Evolutionary conservation across 305 asterid species (phyloP).

Genomic region (Fraxinus paxiana): DNA sequence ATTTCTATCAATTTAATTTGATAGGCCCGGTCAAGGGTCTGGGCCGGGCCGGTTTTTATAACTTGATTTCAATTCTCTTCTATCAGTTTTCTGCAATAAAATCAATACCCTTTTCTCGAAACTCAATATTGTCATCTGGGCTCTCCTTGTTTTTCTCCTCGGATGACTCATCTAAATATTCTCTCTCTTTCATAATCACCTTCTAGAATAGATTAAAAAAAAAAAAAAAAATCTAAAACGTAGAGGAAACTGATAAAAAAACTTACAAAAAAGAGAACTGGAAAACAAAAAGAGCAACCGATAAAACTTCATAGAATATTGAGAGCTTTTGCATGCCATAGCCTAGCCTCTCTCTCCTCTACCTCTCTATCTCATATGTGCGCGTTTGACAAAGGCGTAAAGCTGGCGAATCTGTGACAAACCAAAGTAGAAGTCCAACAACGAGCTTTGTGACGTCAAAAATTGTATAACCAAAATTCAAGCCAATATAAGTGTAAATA

Average conservation of each 20-base stretch:
- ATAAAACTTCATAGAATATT: slow-evolving; percentile 31
- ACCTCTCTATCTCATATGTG: not conserved
- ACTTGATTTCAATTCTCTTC: slow-evolving; percentile 21
- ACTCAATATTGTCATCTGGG: slow-evolving; percentile 47
- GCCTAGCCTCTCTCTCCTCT: slow-evolving; percentile 21
- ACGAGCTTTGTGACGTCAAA: slow-evolving; percentile 29
- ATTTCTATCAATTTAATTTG: too few species aligned
- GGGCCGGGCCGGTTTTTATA: too few species aligned
- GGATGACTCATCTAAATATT: slow-evolving; percentile 37
- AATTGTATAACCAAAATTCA: too few species aligned
- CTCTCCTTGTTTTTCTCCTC: slow-evolving; percentile 38
- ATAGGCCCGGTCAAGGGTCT: too few species aligned
- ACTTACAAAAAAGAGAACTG: slow-evolving; percentile 25
- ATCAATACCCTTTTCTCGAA: slow-evolving; percentile 48
- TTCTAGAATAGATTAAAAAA: slow-evolving; percentile 1
- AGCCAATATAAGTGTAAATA: too few species aligned
- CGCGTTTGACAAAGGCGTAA: slow-evolving; percentile 40
- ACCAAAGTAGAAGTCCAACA: slow-evolving; percentile 30
- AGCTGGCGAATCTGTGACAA: slow-evolving; percentile 31
- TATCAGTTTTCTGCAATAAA: slow-evolving; percentile 46
- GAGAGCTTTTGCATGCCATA: slow-evolving; percentile 32
- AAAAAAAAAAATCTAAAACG: slow-evolving; percentile 3
- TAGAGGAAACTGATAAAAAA: slow-evolving; percentile 15
- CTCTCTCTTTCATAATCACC: slow-evolving; percentile 54
- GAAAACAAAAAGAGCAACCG: slow-evolving; percentile 17